Conservation (phyloP, 257 asterid genomes). For the Lavandula angustifolia region DNA sequence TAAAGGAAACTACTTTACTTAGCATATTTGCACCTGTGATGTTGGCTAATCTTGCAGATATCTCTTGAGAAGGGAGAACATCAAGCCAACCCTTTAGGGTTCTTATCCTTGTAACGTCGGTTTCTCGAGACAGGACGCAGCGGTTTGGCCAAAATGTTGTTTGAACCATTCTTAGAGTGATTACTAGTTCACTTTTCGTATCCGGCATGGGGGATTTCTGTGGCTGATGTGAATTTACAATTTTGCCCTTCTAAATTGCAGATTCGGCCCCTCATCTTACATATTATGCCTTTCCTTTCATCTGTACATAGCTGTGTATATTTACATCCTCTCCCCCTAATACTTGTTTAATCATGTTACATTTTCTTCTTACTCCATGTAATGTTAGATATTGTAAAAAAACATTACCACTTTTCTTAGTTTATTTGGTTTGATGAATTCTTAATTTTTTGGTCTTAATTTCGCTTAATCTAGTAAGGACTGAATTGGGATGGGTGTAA, state of each 20-base stretch:
- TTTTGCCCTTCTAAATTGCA: no score
- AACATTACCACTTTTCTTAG: not conserved
- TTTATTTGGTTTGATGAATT: not conserved
- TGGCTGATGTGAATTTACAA: no score
- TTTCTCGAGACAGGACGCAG: conserved; percentile 9
- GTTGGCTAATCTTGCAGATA: conserved; percentile 35
- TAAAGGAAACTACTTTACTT: not conserved
- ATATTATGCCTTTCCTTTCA: conserved; percentile 11
- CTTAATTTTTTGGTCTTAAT: no score
- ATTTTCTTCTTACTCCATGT: not conserved
- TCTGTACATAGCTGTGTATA: conserved; percentile 34
- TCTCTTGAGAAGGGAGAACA: conserved; percentile 45
- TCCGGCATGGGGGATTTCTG: conserved; percentile 9
- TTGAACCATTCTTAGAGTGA: conserved; percentile 12
- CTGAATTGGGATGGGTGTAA: no score
- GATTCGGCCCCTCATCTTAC: not conserved
- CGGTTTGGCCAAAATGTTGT: not conserved
- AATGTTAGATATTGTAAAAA: conserved; percentile 1
- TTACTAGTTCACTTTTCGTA: not conserved
- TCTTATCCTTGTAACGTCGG: conserved; percentile 27
- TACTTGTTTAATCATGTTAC: not conserved
- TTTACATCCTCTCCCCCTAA: conserved; percentile 9
- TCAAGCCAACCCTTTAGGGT: conserved; percentile 25
- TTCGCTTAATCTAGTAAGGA: no score
- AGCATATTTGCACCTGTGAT: not conserved